A percentile compares a stretch with the other conserved stretches of the same genome.
Conservation (phyloP, 805 yeast genomes). For the Barnettozyma sucrosica region DNA sequence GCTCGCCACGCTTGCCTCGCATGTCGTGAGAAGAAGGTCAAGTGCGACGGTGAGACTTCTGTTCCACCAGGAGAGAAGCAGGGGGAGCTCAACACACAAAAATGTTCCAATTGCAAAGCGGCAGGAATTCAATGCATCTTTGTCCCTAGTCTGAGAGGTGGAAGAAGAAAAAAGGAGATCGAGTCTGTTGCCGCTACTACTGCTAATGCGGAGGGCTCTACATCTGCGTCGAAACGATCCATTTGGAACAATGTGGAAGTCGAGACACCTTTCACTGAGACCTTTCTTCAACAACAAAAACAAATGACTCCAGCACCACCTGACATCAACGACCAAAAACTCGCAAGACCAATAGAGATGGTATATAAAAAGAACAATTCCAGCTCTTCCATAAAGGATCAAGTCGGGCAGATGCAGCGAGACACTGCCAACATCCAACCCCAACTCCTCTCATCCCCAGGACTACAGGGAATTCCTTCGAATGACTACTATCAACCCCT, state of each 20-base stretch:
- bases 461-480: not conserved
- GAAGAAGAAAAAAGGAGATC: slow-evolving; percentile 35
- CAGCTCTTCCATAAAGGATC: slow-evolving; percentile 13
- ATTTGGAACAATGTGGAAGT: not conserved
- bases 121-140: slow-evolving; percentile 46
- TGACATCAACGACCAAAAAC: not conserved
- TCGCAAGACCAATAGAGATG: not conserved
- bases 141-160: slow-evolving; percentile 54
- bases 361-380: not conserved
- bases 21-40: slow-evolving; percentile 60
- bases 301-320: not conserved
- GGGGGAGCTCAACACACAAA: slow-evolving; percentile 23
- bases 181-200: not conserved
- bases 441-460: slow-evolving; percentile 7
- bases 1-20: slow-evolving; percentile 58
- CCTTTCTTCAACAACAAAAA: not conserved
- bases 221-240: not conserved
- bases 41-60: slow-evolving; percentile 55
- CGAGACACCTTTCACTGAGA: not conserved
- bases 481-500: not conserved
- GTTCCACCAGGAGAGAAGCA: slow-evolving; percentile 23
- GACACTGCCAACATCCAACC: slow-evolving; percentile 22
- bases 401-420: slow-evolving; percentile 19
- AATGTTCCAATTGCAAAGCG: slow-evolving; percentile 46
- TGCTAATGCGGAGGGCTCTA: not conserved